Percentiles rank a stretch among this genome's conserved stretches.
Conservation (phyloP, 129 eudicot genomes). For the Flaveria sonorensis region DNA sequence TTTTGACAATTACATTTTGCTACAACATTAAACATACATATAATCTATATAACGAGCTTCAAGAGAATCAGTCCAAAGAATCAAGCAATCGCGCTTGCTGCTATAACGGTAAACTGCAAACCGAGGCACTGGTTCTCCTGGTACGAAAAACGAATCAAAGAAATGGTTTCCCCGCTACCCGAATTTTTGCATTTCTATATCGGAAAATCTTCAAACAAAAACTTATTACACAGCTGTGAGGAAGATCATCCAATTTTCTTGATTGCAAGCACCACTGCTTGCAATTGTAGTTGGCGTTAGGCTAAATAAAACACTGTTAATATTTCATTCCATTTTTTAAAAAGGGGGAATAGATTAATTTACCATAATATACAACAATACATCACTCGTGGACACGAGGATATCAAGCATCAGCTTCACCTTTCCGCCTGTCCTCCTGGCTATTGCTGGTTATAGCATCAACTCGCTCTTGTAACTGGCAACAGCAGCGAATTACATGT, state of each 20-base stretch:
- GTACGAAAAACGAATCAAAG: conserved; percentile 41
- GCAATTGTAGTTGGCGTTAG: conserved; percentile 15
- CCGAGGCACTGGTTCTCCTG: conserved; percentile 27
- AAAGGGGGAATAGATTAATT: conserved; percentile 8
- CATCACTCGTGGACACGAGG: conserved; percentile 36
- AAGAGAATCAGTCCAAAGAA: conserved; percentile 35
- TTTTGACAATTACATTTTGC: conserved; percentile 25
- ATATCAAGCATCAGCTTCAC: conserved; percentile 54
- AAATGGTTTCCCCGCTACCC: conserved; percentile 36
- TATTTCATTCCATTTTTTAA: neutral
- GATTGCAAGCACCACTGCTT: conserved; percentile 39
- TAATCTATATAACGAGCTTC: conserved; percentile 31
- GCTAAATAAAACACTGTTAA: neutral
- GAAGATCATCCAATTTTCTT: conserved; percentile 38
- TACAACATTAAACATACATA: conserved; percentile 33
- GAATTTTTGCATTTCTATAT: conserved; percentile 32
- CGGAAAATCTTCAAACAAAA: conserved; percentile 26
- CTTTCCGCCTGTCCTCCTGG: conserved; percentile 53
- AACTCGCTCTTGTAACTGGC: conserved; percentile 77
- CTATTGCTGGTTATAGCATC: conserved; percentile 39
- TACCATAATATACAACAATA: conserved; percentile 60
- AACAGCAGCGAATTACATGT: conserved; percentile 8
- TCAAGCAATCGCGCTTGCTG: conserved; percentile 25
- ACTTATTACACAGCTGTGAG: conserved; percentile 30
- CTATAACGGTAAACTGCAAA: conserved; percentile 28